These are phyloP conservation scores for Mortierella sp. DNA, from an alignment of 371 early-diverging fungal species.

Conservation along the genomic window DNA sequence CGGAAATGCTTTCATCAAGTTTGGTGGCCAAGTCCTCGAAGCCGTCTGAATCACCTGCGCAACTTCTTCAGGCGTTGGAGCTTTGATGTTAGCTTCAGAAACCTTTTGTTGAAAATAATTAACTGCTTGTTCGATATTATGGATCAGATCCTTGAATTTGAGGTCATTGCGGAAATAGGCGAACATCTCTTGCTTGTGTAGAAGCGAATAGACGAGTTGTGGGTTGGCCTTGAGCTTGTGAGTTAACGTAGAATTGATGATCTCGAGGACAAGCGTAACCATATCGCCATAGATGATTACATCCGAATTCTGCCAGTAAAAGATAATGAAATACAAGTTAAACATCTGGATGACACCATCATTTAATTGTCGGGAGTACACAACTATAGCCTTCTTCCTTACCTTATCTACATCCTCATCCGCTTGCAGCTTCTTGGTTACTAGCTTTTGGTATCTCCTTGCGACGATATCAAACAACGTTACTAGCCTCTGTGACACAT, in stretches of 20 bases:
- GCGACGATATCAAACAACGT: constrained; percentile 78
- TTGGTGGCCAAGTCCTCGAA: constrained; percentile 76
- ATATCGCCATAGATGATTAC: constrained; percentile 75
- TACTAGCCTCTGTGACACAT: constrained; percentile 80
- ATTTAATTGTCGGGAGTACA: not conserved
- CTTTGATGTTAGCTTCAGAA: constrained; percentile 72
- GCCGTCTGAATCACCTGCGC: constrained; percentile 74
- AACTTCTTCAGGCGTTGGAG: constrained; percentile 77
- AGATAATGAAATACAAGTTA: not conserved
- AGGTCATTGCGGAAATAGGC: constrained; percentile 64
- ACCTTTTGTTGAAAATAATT: constrained; percentile 73
- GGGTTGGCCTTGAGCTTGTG: constrained; percentile 76
- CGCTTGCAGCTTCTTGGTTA: constrained; percentile 52
- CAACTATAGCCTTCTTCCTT: not conserved
- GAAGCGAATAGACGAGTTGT: constrained; percentile 79
- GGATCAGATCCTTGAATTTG: constrained; percentile 70
- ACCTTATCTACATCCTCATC: constrained; percentile 56
- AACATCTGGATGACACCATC: not conserved
- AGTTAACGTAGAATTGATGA: constrained; percentile 74
- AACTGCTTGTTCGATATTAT: constrained; percentile 74
- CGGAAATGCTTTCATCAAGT: constrained; percentile 66
- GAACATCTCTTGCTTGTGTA: constrained; percentile 79
- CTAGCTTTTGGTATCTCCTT: constrained; percentile 72
- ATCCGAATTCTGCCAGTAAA: constrained; percentile 55
- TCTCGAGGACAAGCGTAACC: constrained; percentile 74